These are phyloP conservation scores for Boletus rufocinnamomeus DNA, from an alignment of 768 basidiomycete genomes.

Conservation along the genomic window DNA sequence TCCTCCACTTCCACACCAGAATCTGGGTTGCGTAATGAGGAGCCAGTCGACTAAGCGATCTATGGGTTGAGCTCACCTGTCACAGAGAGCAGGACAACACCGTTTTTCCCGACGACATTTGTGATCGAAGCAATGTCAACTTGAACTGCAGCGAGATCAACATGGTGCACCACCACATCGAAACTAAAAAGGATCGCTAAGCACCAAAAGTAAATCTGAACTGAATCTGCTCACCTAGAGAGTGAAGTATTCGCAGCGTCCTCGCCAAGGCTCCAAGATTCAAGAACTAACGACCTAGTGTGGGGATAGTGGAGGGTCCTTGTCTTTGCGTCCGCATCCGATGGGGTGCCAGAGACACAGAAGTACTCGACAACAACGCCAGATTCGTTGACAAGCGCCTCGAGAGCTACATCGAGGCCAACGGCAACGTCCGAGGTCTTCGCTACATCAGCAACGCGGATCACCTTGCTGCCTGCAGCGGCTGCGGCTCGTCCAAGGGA, in stretches of 20 bases:
- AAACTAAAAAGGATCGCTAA: conserved; percentile 6
- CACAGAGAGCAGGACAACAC: conserved; percentile 27
- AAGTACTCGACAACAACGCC: conserved; percentile 21
- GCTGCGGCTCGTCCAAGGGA: conserved; percentile 19
- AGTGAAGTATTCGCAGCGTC: conserved; percentile 4
- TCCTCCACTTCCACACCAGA: conserved; percentile 21
- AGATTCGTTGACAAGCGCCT: conserved; percentile 17
- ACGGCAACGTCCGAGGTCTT: conserved; percentile 20
- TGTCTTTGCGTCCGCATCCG: conserved; percentile 29
- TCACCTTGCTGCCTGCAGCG: conserved; percentile 21
- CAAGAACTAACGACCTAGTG: conserved; percentile 21
- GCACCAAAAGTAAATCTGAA: no score
- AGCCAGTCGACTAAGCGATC: not conserved
- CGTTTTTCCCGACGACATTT: conserved; percentile 26
- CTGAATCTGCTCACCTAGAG: conserved; percentile 10
- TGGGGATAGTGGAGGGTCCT: conserved; percentile 11
- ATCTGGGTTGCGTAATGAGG: conserved; percentile 12
- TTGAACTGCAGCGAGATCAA: conserved; percentile 24
- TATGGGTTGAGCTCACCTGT: conserved; percentile 14
- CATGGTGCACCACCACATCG: conserved; percentile 25
- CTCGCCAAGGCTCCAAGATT: conserved; percentile 20
- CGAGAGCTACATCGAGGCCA: conserved; percentile 20
- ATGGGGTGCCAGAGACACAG: conserved; percentile 20
- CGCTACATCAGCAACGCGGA: conserved; percentile 30
- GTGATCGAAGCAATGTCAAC: conserved; percentile 24